Percentiles rank a stretch among this genome's conserved stretches.
Evolutionary conservation across 2,329 filamentous ascomycete genomes (phyloP).

Genomic region (Rhynchosporium secalis): DNA sequence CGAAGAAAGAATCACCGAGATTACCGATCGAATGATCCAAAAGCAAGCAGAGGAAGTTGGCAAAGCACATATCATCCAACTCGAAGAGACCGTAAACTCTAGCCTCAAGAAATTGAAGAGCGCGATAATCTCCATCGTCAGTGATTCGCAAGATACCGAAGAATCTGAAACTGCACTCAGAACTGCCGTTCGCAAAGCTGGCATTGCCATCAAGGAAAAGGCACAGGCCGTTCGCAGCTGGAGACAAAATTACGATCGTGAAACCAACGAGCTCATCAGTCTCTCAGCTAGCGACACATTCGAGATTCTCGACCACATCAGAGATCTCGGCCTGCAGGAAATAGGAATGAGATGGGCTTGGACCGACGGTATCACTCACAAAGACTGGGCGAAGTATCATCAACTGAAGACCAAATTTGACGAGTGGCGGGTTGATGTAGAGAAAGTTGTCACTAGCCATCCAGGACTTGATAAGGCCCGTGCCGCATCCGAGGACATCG

Average conservation of each 20-base stretch:
- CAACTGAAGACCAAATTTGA: slow-evolving; percentile 79
- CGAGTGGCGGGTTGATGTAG: slow-evolving; percentile 81
- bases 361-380: slow-evolving; percentile 94
- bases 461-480: slow-evolving; percentile 69
- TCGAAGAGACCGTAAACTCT: slow-evolving; percentile 65
- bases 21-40: slow-evolving; percentile 68
- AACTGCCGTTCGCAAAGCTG: slow-evolving; percentile 56
- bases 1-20: slow-evolving; percentile 62
- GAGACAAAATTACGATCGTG: slow-evolving; percentile 58
- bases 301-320: slow-evolving; percentile 66
- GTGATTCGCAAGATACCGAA: slow-evolving; percentile 54
- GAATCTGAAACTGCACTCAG: slow-evolving; percentile 53
- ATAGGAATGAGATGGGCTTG: slow-evolving; percentile 83
- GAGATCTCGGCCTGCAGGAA: slow-evolving; percentile 69
- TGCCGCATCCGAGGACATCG: slow-evolving; percentile 65
- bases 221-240: slow-evolving; percentile 65
- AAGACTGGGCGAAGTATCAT: slow-evolving; percentile 96
- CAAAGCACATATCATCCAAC: slow-evolving; percentile 63
- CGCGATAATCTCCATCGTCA: slow-evolving; percentile 64
- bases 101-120: slow-evolving; percentile 67
- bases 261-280: slow-evolving; percentile 56
- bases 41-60: slow-evolving; percentile 67
- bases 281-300: slow-evolving; percentile 64
- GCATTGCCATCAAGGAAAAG: slow-evolving; percentile 60
- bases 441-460: slow-evolving; percentile 72